Base-by-base conservation (phyloP, 495 filamentous ascomycete genomes). In the Hypomontagnella submonticulosa region DNA sequence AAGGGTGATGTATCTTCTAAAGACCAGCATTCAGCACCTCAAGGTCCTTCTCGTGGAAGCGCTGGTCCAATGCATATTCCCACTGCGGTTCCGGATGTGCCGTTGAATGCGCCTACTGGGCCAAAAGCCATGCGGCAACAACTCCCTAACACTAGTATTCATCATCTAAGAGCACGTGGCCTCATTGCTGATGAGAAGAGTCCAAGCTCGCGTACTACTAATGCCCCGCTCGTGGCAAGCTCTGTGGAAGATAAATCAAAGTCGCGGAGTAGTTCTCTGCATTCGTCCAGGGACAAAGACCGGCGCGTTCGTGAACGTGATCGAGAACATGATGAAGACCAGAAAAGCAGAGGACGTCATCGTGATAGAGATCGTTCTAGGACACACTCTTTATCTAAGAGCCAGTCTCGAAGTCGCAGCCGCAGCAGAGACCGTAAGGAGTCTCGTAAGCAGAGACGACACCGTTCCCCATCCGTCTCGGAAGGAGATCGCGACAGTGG, bases 61-160 rank as follows among this genome's bases (percentile, higher is more conserved):
- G 37, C 23, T 33, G 66, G 61, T 33, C 61, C 61, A 50, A 57
- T 69, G 55, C 71, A 57, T 47, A 40, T 62, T 41, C 62, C 63
- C 52, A 61, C 61, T 34, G 53, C 66, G 56, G 63, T 66, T 33
- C 79, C 79, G 18, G 82, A 83, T 71, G 79, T 83, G 19, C 84
- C 82, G 12, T 63, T 82, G 41, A 86, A 85, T 75, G 95, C 95
- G 20, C 95, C 95, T 27, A 95, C 89, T 50, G 95, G 92, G 1
- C 95, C 95, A 2, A 93, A 95, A 76, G 95, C 96, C 13, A 92
- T 98, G 88, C 81, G 96, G 63, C 87, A 94, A 70, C 93, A 93
- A 13, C 83, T 89, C 16, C 88, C 90, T 50, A 93, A 93, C 75
- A 91, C 88, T 42, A 89, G 88, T 73, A 83, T 87, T 68, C 74